Evolutionary conservation across 2,329 filamentous ascomycete species (phyloP), one percentile per base, ranked within the genome.

Genomic region (Pseudovirgaria hyperparasitica): DNA sequence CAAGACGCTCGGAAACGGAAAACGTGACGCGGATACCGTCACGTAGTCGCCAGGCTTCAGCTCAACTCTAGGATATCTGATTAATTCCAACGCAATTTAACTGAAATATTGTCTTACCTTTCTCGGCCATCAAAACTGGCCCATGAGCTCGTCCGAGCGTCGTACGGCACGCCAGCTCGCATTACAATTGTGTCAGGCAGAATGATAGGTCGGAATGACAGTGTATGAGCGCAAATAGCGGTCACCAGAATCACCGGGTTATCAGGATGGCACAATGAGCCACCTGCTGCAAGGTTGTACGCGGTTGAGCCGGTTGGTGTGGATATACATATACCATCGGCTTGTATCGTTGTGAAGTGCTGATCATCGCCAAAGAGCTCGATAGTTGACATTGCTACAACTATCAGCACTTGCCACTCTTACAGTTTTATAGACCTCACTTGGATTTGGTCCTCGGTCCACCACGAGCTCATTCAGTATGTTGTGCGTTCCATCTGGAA

Each of bases 391-490:
- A 98, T 87, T 28, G 85, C 79, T 85, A 39, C 9, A 14, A 14
- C 10, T 4, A 12, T 25, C 15, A 16, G 9, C 16, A 16, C 13
- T 17, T 23, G 27, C 13, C 3, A 30, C 13, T 10, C 17, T 21
- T 16, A 18, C 22, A 3, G 20, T 11, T 16, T 16, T 26, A 14
- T 12, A 19, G n/a, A 63, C 76, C 61, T 60, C n/a, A 84, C 79
- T 93, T 23, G 87, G 75, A 53, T 92, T 94, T 5, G 90, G 90
- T 1, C 90, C 90, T 11, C 90, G 70, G 46, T 98, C 90, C 16
- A 96, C 73, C 6, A 98, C 87, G n/a, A 96, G 75, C 50, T 98
- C 90, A 44, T 98, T 98, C 35, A 98, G 60, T 31, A 96, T 92
- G 53, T 93, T 82, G 50, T 76, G 84, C 2, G 81, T 86, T 20